Percentiles rank a stretch among this genome's conserved stretches.
Conservation (phyloP, 257 asterid genomes). For the Gentiana macrophylla region DNA sequence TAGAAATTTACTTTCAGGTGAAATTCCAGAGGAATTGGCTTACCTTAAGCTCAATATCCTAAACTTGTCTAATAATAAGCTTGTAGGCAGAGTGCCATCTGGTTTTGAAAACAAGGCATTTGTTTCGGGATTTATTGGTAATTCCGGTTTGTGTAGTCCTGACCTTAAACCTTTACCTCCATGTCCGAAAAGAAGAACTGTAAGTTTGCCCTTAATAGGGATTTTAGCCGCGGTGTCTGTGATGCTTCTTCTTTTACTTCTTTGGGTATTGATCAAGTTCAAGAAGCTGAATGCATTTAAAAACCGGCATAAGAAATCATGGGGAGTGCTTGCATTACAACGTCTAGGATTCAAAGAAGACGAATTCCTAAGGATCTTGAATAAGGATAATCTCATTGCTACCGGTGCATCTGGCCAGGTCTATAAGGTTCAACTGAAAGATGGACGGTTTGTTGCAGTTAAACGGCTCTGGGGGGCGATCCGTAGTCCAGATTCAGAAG, state of each 20-base stretch:
- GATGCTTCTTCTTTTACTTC: constrained; percentile 32
- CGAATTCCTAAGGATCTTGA: constrained; percentile 43
- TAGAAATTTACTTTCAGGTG: constrained; percentile 46
- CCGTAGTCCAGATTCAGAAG: constrained; percentile 35
- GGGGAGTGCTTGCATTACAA: constrained; percentile 65
- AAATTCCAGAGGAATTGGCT: constrained; percentile 44
- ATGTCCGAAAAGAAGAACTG: constrained; percentile 40
- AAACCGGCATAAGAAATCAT: constrained; percentile 21
- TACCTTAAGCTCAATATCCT: constrained; percentile 58
- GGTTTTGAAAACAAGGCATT: constrained; percentile 33
- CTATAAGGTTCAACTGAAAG: constrained; percentile 46
- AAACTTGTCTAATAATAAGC: constrained; percentile 63
- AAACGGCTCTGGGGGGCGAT: constrained; percentile 67
- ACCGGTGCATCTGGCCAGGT: constrained; percentile 80
- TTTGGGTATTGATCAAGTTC: constrained; percentile 46
- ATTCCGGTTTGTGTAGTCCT: constrained; percentile 60
- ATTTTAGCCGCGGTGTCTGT: constrained; percentile 42
- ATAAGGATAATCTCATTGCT: constrained; percentile 51
- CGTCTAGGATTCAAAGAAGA: constrained; percentile 40
- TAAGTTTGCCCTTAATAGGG: constrained; percentile 28
- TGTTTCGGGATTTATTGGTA: constrained; percentile 43
- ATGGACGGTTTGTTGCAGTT: constrained; percentile 64
- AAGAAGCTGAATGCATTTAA: constrained; percentile 26
- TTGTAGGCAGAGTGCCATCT: constrained; percentile 58
- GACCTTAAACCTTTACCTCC: constrained; percentile 41